A percentile compares a stretch with the other conserved stretches of the same genome.
These are phyloP conservation scores for Cercis canadensis DNA, from an alignment of 306 rosid species.

Conservation along the genomic window DNA sequence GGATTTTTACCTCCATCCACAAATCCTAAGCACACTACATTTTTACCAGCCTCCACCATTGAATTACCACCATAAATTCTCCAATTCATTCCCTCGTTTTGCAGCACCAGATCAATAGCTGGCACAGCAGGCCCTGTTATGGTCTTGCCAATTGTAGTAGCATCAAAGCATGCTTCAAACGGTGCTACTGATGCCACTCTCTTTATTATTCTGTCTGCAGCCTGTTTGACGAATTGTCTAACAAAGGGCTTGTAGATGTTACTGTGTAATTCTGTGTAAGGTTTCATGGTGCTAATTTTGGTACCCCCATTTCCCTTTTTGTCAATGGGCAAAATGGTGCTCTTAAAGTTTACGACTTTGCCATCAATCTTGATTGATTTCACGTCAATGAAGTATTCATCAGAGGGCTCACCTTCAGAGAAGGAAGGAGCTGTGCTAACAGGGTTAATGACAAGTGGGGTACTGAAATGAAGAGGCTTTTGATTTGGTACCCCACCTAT, in stretches of 20 bases:
- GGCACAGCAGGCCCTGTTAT: too few relatives aligned
- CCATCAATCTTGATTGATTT: constrained; percentile 22
- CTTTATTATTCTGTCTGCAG: too few relatives aligned
- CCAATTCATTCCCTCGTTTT: background rate
- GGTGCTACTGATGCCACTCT: too few relatives aligned
- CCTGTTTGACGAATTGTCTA: too few relatives aligned
- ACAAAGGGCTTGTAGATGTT: constrained; percentile 1
- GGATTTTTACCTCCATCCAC: background rate
- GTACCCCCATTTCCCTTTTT: background rate
- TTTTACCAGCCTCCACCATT: constrained; percentile 17
- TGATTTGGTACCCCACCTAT: too few relatives aligned
- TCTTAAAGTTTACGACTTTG: constrained; percentile 5
- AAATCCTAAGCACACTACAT: constrained; percentile 28
- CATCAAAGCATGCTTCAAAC: too few relatives aligned
- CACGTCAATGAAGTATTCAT: constrained; percentile 4
- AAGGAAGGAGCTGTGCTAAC: too few relatives aligned
- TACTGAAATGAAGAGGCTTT: too few relatives aligned
- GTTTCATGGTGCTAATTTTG: background rate
- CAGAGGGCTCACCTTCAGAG: background rate
- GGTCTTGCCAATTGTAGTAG: too few relatives aligned
- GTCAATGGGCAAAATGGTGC: background rate
- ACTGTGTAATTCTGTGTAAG: background rate
- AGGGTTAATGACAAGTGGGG: too few relatives aligned
- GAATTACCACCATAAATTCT: constrained; percentile 21
- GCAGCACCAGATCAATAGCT: too few relatives aligned